These are phyloP conservation scores for Fusarium circinatum DNA, from an alignment of 2,329 filamentous ascomycete genomes.

Conservation along the genomic window DNA sequence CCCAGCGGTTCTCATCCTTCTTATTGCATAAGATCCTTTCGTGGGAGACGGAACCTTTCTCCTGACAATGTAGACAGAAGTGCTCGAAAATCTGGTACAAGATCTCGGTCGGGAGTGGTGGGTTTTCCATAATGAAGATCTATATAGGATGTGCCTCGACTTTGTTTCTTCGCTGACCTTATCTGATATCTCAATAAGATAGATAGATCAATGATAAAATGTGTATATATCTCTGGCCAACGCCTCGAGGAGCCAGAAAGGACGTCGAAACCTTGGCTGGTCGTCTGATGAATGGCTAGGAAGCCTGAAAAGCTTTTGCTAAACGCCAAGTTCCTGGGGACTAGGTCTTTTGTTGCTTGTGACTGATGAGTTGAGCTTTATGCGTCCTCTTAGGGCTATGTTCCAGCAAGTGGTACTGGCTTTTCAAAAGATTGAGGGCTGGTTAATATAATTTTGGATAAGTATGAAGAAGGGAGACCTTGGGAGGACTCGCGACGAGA, in stretches of 20 bases:
- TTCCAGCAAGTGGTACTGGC: neutral
- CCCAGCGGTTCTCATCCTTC: neutral
- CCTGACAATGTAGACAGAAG: constrained; percentile 17
- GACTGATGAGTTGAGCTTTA: neutral
- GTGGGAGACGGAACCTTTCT: neutral
- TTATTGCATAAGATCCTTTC: neutral
- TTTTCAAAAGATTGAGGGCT: no score
- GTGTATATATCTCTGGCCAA: neutral
- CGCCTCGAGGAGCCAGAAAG: neutral
- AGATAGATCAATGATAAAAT: neutral
- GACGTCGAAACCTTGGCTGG: neutral
- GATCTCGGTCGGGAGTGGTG: neutral
- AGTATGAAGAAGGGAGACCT: neutral
- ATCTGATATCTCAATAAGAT: neutral
- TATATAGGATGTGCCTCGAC: neutral
- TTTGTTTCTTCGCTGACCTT: neutral
- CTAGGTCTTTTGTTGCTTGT: neutral
- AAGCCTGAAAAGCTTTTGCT: neutral
- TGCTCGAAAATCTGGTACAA: neutral
- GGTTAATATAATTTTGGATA: neutral
- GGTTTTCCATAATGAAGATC: neutral
- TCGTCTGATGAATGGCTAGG: neutral
- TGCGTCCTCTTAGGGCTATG: neutral
- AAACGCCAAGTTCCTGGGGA: neutral
- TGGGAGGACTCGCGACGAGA: neutral